A percentile compares a stretch with the other conserved stretches of the same genome.
These are phyloP conservation scores for Bothia castanella DNA, from an alignment of 1,284 basidiomycete species.

Conservation along the genomic window DNA sequence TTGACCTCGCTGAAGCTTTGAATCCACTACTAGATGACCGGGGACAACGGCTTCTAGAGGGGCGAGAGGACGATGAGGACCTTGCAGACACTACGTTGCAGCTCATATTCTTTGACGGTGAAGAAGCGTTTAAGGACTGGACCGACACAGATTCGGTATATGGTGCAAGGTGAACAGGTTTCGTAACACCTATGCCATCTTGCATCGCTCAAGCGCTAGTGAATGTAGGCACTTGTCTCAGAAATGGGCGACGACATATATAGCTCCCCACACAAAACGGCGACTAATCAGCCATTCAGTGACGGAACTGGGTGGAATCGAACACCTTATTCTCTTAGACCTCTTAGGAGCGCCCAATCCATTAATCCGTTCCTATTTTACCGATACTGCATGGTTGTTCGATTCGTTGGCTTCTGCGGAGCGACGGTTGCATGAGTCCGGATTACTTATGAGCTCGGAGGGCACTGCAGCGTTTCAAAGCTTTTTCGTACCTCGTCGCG, in stretches of 20 bases:
- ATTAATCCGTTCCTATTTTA: constrained; percentile 71
- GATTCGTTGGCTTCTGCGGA: constrained; percentile 71
- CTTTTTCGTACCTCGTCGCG: constrained; percentile 57
- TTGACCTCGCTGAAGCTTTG: constrained; percentile 83
- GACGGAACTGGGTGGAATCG: constrained; percentile 75
- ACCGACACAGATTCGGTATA: constrained; percentile 89
- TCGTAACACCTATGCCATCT: neutral
- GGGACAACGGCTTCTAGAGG: constrained; percentile 53
- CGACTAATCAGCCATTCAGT: constrained; percentile 50
- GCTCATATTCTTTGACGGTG: constrained; percentile 97
- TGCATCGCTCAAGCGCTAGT: constrained; percentile 3
- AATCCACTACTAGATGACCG: constrained; percentile 66
- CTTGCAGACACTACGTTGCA: constrained; percentile 83
- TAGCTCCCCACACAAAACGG: constrained; percentile 57
- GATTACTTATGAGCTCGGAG: constrained; percentile 44
- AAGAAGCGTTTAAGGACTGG: constrained; percentile 94
- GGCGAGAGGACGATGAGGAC: constrained; percentile 69
- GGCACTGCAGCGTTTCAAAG: constrained; percentile 47
- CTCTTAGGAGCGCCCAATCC: constrained; percentile 77
- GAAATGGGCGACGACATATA: constrained; percentile 73
- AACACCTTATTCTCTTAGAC: constrained; percentile 88
- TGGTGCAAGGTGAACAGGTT: constrained; percentile 67
- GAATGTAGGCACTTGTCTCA: constrained; percentile 73
- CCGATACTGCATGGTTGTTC: constrained; percentile 91
- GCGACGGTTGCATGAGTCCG: constrained; percentile 55